These are phyloP conservation scores for Tubosaeta sp. DNA, from an alignment of 768 basidiomycete genomes.

Conservation along the genomic window DNA sequence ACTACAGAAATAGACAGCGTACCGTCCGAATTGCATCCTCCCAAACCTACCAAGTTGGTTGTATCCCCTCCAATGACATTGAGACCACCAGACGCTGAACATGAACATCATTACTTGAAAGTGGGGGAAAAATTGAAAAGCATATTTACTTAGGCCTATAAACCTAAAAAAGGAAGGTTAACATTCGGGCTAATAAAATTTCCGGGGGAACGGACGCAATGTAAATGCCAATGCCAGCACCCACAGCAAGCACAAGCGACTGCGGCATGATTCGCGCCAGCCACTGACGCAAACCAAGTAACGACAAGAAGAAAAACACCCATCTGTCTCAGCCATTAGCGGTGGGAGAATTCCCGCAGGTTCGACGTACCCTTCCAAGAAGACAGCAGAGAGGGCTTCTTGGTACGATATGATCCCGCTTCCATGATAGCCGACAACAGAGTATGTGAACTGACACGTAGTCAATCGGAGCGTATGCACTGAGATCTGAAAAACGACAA, in stretches of 20 bases:
- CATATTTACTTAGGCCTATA: constrained; percentile 61
- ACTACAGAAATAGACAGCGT: constrained; percentile 6
- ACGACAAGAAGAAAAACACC: constrained; percentile 75
- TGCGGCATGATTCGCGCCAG: constrained; percentile 85
- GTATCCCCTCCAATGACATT: constrained; percentile 73
- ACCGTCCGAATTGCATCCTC: constrained; percentile 62
- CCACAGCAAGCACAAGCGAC: constrained; percentile 79
- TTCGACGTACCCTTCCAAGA: constrained; percentile 70
- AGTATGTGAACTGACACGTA: constrained; percentile 68
- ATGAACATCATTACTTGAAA: background rate
- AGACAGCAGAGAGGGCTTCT: constrained; percentile 81
- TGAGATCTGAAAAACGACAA: constrained; percentile 22
- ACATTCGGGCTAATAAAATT: background rate
- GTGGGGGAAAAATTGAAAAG: background rate
- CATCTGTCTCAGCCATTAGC: constrained; percentile 42
- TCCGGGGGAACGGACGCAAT: constrained; percentile 56
- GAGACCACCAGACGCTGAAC: constrained; percentile 58
- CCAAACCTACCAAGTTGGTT: constrained; percentile 67
- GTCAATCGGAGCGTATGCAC: background rate
- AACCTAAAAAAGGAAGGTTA: constrained; percentile 43
- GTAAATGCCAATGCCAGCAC: constrained; percentile 83
- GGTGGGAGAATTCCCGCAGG: background rate
- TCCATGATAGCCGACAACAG: constrained; percentile 83
- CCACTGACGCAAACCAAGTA: constrained; percentile 87
- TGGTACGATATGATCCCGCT: constrained; percentile 63